Conservation (phyloP, 2,329 filamentous ascomycete genomes). For the Geoglossum cookeanum region DNA sequence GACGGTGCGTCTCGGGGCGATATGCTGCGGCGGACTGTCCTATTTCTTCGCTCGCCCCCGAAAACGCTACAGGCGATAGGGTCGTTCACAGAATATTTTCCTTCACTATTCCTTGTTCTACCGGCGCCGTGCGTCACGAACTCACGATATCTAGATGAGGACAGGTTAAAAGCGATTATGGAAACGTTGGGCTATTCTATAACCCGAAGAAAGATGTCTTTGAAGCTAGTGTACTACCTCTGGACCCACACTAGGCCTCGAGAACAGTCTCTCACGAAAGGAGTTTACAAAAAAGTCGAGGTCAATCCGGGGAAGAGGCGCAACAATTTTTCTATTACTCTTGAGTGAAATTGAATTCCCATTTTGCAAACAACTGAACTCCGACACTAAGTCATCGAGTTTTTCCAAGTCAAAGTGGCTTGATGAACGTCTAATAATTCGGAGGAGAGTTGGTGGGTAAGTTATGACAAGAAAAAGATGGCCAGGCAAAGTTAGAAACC, state of each 20-base stretch:
- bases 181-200: conserved; percentile 50
- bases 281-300: conserved; percentile 50
- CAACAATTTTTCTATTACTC: conserved; percentile 80
- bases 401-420: too few species aligned
- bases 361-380: too few species aligned
- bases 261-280: conserved; percentile 7
- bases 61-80: conserved; percentile 8
- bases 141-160: conserved; percentile 70
- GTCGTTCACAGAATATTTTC: conserved; percentile 26
- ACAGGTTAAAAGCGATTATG: conserved; percentile 55
- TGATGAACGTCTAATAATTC: too few species aligned
- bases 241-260: conserved; percentile 37
- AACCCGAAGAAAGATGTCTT: conserved; percentile 49
- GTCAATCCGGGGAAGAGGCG: conserved; percentile 53
- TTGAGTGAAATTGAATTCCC: conserved; percentile 23
- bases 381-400: too few species aligned
- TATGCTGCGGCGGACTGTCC: conserved; percentile 62
- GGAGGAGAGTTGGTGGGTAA: too few species aligned
- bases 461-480: too few species aligned
- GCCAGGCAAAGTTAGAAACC: too few species aligned
- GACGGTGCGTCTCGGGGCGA: conserved; percentile 54
- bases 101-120: conserved; percentile 71
- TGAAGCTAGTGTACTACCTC: conserved; percentile 78
- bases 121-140: conserved; percentile 78
- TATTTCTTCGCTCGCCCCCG: conserved; percentile 38